phyloP scores from a whole-genome alignment of 352 stramenopile species.

The Elongisporangium undulatum region DNA sequence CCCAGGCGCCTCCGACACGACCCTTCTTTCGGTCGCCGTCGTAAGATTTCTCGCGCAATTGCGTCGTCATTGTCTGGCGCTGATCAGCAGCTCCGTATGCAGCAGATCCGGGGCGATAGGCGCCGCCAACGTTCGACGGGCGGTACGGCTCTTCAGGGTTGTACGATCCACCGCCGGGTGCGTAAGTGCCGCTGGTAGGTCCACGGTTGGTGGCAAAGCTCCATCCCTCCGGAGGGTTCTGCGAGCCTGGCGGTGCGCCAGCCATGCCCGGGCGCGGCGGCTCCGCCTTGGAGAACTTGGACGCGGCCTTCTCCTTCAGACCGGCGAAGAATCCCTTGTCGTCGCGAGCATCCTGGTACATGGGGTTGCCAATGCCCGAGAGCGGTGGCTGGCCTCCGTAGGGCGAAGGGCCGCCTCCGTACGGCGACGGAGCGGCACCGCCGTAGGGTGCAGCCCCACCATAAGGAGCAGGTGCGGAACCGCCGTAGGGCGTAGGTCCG shows the following conservation, averaged over 20 bases:
- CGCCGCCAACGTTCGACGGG: slow-evolving; percentile 38
- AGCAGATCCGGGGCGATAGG: slow-evolving; percentile 39
- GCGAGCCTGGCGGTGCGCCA: slow-evolving; percentile 56
- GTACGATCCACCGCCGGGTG: slow-evolving; percentile 45
- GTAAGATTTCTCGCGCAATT: slow-evolving; percentile 78
- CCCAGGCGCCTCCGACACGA: slow-evolving; percentile 74
- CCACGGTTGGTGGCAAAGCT: slow-evolving; percentile 81
- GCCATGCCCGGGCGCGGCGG: slow-evolving; percentile 40
- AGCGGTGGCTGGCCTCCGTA: slow-evolving; percentile 55
- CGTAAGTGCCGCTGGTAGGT: slow-evolving; percentile 72
- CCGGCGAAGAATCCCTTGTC: slow-evolving; percentile 87
- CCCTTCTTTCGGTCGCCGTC: slow-evolving; percentile 83
- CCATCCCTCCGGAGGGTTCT: slow-evolving; percentile 78
- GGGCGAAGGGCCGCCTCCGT: slow-evolving; percentile 26
- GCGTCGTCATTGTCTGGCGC: slow-evolving; percentile 53
- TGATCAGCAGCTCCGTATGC: slow-evolving; percentile 39
- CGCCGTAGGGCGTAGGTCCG: slow-evolving; percentile 24
- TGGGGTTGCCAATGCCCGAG: slow-evolving; percentile 93
- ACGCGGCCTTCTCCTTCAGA: slow-evolving; percentile 80
- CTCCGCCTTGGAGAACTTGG: slow-evolving; percentile 72
- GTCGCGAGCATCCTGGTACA: slow-evolving; percentile 90
- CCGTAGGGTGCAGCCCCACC: slow-evolving; percentile 19
- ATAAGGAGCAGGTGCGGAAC: slow-evolving; percentile 12
- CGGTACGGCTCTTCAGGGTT: slow-evolving; percentile 82
- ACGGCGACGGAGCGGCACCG: slow-evolving; percentile 22